Evolutionary conservation across 2,329 filamentous ascomycete genomes (phyloP), one percentile per base, ranked within the genome.

Genomic region (Catunica adiposa): DNA sequence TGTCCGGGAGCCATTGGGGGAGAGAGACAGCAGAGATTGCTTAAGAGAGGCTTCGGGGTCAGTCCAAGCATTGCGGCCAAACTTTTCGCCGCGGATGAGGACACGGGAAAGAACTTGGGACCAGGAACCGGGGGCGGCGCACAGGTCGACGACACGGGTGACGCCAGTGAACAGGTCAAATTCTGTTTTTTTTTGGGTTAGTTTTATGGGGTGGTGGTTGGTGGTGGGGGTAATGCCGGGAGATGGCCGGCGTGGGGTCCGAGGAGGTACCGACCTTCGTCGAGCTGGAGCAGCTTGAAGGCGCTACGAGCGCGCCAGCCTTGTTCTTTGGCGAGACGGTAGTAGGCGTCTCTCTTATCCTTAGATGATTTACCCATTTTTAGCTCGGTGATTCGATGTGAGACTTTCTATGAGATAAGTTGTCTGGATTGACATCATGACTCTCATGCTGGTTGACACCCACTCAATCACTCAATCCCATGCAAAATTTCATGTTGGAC

Each of bases 341-440:
- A 98, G 71, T 98, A 98, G 48, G 89, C 89, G 68, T 98, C 92
- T 54, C 92, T 86, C 71, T 98, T 98, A 66, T 98, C 92, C 70
- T 98, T 98, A 51, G 90, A 97, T 1, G 92, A 95, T 68, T 97
- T 97, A 1, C 89, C 89, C 89, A 95, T 94, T 38, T 17, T 52
- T 29, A 11, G 48, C 20, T 29, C 11, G 29, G 5, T 15, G 23
- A 17, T 29, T 51, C 17, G 48, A 8, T 31, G 14, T 51, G 14
- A 20, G 11, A n/a, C 15, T 44, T 22, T 7, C 11, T 44, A 22
- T 44, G 15, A 8, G 15, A 17, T 3, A 7, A 22, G 7, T 7
- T n/a, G 11, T n/a, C 20, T 22, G 11, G 20, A 44, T n/a, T 22
- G 2, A 44, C 20, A 8, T 22, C 40, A 22, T 17, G 11, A 38